These are phyloP conservation scores for Colletotrichum sp. DNA, from an alignment of 2,329 filamentous ascomycete species.

Conservation along the genomic window DNA sequence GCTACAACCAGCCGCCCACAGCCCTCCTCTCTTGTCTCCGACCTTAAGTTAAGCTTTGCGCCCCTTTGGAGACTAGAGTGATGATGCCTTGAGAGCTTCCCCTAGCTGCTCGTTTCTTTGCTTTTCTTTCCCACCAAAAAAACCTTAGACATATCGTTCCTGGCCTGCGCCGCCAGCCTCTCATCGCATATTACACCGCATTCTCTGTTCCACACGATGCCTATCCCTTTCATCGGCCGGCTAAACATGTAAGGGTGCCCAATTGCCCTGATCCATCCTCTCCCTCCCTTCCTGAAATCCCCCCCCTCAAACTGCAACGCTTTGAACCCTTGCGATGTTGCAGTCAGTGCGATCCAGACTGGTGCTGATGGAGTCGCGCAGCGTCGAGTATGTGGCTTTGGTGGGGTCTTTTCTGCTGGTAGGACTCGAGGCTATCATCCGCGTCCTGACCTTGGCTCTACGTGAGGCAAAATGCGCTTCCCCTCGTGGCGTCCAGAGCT, in stretches of 20 bases:
- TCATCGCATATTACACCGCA: neutral
- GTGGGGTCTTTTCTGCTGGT: conserved; percentile 84
- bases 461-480: conserved; percentile 58
- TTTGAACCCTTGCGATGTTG: conserved; percentile 12
- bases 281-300: neutral
- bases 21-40: neutral
- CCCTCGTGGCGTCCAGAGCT: neutral
- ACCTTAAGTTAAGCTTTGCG: conserved; percentile 11
- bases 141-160: conserved; percentile 14
- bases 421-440: conserved; percentile 79
- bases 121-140: neutral
- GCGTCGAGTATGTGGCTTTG: conserved; percentile 87
- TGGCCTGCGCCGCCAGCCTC: conserved; percentile 4
- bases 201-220: conserved; percentile 39
- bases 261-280: neutral
- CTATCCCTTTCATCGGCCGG: conserved; percentile 58
- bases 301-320: neutral
- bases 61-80: neutral
- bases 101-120: neutral
- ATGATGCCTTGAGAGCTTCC: conserved; percentile 4
- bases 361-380: conserved; percentile 35
- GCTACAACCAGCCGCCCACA: neutral
- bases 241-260: conserved; percentile 51
- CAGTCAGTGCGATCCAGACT: conserved; percentile 10
- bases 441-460: conserved; percentile 85